Evolutionary conservation across 1,139 yeast species (phyloP), one percentile per base, ranked within the genome.

Genomic region (Starmera stellimalicola): DNA sequence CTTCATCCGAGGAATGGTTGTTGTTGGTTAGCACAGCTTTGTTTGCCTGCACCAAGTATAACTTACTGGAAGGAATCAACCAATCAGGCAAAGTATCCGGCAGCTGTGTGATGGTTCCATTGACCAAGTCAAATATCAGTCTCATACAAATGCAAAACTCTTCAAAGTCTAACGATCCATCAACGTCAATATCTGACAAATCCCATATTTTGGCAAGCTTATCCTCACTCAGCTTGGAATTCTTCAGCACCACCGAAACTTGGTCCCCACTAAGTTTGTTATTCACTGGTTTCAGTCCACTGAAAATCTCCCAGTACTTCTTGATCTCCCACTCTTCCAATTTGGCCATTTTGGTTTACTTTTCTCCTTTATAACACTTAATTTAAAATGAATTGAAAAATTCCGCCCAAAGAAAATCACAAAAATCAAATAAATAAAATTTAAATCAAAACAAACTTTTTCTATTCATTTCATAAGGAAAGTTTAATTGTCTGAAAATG

Each of bases 71-170:
- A 2, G 98, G 98, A 39, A 91, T 71, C 43, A 93, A 71, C 97
- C 97, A 88, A 28, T 72, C 75, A 2, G 98, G 98, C 37, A 91
- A 67, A 33, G 69, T 68, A 16, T 62, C 56, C 1, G 98, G 98
- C 6, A 88, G 67, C 16, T 62, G 59, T 8, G 66, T 55, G 32
- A 70, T 64, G 29, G 75, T 78, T 19, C 88, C 87, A 57, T 88
- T 87, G 33, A 91, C 91, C 51, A 81, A 60, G 56, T 91, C 98
- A 55, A 87, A 93, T 32, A 88, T 83, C 40, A 91, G 69, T 44
- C 96, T 70, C 98, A 91, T 93, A 37, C 97, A 91, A 42, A 91
- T 85, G 55, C 97, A 91, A 57, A 91, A 91, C 60, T 91, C 98
- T 57, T 91, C 99, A 55, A 91, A 91, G 57, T 93, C 99, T 47